A percentile compares a stretch with the other conserved stretches of the same genome.
Evolutionary conservation across 495 filamentous ascomycete species (phyloP).

Genomic region (Aspergillus wentii): DNA sequence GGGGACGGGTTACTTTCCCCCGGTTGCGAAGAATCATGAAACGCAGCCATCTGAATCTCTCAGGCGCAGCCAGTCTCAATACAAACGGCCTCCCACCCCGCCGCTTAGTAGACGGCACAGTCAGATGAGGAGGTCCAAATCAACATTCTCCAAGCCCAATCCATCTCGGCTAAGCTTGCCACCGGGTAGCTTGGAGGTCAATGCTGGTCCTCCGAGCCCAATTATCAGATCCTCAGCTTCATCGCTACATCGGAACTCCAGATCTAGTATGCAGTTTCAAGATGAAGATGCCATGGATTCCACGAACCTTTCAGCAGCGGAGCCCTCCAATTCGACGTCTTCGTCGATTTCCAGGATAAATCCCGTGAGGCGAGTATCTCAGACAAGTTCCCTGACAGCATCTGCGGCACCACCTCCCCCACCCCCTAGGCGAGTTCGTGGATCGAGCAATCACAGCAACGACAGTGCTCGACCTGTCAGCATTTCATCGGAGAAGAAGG

Average conservation of each 20-base stretch:
- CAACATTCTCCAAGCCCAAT: slow-evolving; percentile 29
- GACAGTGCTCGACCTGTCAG: slow-evolving; percentile 20
- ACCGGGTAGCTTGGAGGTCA: slow-evolving; percentile 17
- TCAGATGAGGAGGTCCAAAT: slow-evolving; percentile 40
- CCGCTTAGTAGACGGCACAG: slow-evolving; percentile 45
- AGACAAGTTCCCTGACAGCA: no score
- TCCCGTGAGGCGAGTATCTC: no score
- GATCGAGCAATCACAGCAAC: slow-evolving; percentile 47
- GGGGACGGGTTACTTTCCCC: slow-evolving; percentile 31
- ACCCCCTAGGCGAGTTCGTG: slow-evolving; percentile 54
- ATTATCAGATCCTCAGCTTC: slow-evolving; percentile 16
- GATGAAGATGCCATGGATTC: no score
- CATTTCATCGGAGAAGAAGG: slow-evolving; percentile 13
- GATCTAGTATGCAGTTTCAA: background rate
- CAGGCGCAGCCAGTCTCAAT: slow-evolving; percentile 32
- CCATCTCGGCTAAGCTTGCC: slow-evolving; percentile 26
- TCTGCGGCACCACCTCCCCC: slow-evolving; percentile 51
- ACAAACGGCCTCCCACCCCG: slow-evolving; percentile 46
- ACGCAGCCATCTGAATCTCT: slow-evolving; percentile 19
- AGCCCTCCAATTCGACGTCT: slow-evolving; percentile 2
- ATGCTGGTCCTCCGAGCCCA: slow-evolving; percentile 29
- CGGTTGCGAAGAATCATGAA: slow-evolving; percentile 8
- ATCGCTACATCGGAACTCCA: slow-evolving; percentile 12
- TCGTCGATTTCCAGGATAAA: slow-evolving; percentile 1
- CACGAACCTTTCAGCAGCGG: background rate